A percentile compares a stretch with the other conserved stretches of the same genome.
Evolutionary conservation across 108 stramenopile species (phyloP).

Genomic region (Skeletonema marinoi): DNA sequence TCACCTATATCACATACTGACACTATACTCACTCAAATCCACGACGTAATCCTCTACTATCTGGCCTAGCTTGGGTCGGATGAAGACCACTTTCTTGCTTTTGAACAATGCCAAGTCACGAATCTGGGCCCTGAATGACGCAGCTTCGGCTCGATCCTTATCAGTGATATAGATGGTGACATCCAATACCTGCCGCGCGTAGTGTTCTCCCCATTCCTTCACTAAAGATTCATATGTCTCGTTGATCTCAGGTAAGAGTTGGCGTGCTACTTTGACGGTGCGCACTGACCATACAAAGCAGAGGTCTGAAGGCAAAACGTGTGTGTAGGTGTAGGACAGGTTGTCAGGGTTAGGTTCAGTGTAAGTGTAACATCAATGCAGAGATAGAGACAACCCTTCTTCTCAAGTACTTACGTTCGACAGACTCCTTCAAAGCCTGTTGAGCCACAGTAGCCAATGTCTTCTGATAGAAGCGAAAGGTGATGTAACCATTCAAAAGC

Average conservation of each 20-base stretch:
- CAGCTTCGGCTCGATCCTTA: conserved; percentile 18
- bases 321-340: background rate
- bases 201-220: conserved; percentile 35
- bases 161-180: conserved; percentile 48
- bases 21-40: conserved; percentile 13
- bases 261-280: conserved; percentile 35
- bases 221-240: conserved; percentile 31
- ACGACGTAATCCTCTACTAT: conserved; percentile 44
- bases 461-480: background rate
- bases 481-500: background rate
- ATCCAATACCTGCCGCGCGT: conserved; percentile 37
- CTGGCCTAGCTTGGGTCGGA: conserved; percentile 19
- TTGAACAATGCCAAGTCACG: conserved; percentile 18
- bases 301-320: conserved; percentile 14
- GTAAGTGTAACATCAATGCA: conserved; percentile 8
- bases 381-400: background rate
- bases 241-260: conserved; percentile 43
- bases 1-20: no score
- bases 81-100: conserved; percentile 14
- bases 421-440: background rate
- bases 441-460: background rate
- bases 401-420: background rate
- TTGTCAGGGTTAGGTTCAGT: background rate
- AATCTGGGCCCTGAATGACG: conserved; percentile 24
- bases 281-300: conserved; percentile 45